phyloP scores from a whole-genome alignment of 73 alveolate species.

The Paramecium pentaurelia region DNA sequence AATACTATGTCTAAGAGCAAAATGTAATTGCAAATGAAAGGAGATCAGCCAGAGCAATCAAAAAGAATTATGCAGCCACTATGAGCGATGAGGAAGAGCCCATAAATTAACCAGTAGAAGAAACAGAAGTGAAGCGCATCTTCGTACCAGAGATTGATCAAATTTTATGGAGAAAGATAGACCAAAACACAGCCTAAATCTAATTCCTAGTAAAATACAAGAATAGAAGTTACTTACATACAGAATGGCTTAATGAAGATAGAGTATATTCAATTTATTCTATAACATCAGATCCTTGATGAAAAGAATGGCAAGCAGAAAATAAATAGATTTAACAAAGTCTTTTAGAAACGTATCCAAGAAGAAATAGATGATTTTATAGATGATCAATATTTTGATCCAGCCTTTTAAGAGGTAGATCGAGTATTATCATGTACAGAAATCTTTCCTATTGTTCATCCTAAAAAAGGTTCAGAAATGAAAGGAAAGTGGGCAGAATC shows the following conservation, averaged over 20 bases:
- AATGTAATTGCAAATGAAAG: not conserved
- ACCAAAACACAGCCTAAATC: not conserved
- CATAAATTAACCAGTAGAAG: not conserved
- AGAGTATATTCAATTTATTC: conserved; percentile 32
- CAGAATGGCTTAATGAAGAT: conserved; percentile 55
- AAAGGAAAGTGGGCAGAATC: conserved; percentile 72
- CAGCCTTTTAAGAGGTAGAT: conserved; percentile 57
- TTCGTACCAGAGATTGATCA: conserved; percentile 56
- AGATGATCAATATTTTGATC: conserved; percentile 58
- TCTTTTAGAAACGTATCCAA: conserved; percentile 26
- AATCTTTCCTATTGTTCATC: conserved; percentile 85
- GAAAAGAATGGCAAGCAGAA: conserved; percentile 57
- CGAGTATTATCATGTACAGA: conserved; percentile 61
- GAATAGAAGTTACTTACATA: conserved; percentile 50
- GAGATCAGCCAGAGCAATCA: conserved; percentile 8
- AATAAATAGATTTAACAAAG: conserved; percentile 58
- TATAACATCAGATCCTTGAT: not conserved
- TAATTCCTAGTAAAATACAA: not conserved
- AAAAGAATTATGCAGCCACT: not conserved
- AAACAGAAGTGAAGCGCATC: conserved; percentile 35
- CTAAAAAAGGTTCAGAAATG: conserved; percentile 73
- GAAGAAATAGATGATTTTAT: conserved; percentile 34
- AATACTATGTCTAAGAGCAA: not conserved
- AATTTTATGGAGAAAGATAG: conserved; percentile 47
- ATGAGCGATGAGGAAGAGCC: conserved; percentile 21